Evolutionary conservation across 345 rosid genomes (phyloP).

Genomic region (Boechera stricta): DNA sequence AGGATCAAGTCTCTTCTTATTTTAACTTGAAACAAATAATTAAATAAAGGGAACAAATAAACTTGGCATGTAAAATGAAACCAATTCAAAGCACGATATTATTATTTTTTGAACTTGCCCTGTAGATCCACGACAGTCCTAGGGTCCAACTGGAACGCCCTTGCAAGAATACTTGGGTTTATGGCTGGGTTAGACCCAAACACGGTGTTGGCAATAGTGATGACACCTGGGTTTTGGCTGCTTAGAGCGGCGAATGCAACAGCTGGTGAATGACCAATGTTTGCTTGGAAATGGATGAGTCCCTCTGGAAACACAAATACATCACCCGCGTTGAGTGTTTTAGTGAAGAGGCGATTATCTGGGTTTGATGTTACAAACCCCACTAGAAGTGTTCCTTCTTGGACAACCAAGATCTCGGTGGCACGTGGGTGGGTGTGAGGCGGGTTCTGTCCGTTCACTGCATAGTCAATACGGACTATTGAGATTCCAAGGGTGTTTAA

Average conservation of each 20-base stretch:
- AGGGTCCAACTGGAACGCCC: constrained; percentile 33
- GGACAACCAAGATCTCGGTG: constrained; percentile 34
- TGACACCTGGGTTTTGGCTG: constrained; percentile 35
- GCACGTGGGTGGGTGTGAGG: constrained; percentile 51
- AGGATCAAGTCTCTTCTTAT: no score
- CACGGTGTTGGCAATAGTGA: constrained; percentile 33
- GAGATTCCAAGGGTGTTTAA: constrained; percentile 45
- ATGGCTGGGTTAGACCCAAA: constrained; percentile 35
- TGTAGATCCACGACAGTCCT: constrained; percentile 16
- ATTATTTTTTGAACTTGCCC: neutral
- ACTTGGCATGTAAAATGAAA: neutral
- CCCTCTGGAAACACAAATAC: constrained; percentile 36
- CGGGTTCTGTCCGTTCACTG: constrained; percentile 22
- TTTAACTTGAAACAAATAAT: no score
- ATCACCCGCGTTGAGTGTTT: constrained; percentile 29
- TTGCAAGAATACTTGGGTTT: constrained; percentile 21
- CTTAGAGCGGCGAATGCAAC: constrained; percentile 27
- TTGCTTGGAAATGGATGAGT: constrained; percentile 30
- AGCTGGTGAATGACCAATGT: neutral
- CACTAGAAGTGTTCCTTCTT: constrained; percentile 19
- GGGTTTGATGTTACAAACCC: constrained; percentile 40
- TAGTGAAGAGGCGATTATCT: constrained; percentile 32
- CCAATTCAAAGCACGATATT: neutral
- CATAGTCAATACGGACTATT: constrained; percentile 33
- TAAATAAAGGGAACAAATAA: no score